Evolutionary conservation across 1,284 basidiomycete species (phyloP).

Genomic region (Phylloboletellus chloephorus): DNA sequence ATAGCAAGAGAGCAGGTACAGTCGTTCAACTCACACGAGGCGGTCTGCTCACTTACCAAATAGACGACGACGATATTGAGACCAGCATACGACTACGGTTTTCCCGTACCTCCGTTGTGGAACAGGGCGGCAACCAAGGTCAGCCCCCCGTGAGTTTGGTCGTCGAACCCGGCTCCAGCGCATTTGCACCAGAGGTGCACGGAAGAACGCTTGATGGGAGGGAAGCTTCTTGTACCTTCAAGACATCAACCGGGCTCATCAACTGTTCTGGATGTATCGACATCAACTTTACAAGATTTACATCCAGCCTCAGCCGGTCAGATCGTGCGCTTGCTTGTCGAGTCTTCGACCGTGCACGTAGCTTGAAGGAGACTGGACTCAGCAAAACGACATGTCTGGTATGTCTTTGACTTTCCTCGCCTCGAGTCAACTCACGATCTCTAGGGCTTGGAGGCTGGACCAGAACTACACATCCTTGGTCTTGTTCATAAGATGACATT

Average conservation of each 20-base stretch:
- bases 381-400: slow-evolving; percentile 45
- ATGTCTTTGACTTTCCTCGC: slow-evolving; percentile 22
- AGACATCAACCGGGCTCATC: slow-evolving; percentile 40
- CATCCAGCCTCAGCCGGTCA: slow-evolving; percentile 32
- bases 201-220: slow-evolving; percentile 41
- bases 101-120: slow-evolving; percentile 16
- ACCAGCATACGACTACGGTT: slow-evolving; percentile 52
- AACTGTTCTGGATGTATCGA: slow-evolving; percentile 58
- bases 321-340: slow-evolving; percentile 35
- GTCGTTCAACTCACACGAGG: slow-evolving; percentile 9
- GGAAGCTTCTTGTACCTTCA: slow-evolving; percentile 47
- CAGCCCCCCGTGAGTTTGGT: slow-evolving; percentile 15
- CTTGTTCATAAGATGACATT: slow-evolving; percentile 43
- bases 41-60: slow-evolving; percentile 3
- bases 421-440: slow-evolving; percentile 9
- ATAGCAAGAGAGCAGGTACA: slow-evolving; percentile 79
- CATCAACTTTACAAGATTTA: slow-evolving; percentile 36
- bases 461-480: slow-evolving; percentile 21
- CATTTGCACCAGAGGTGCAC: slow-evolving; percentile 33
- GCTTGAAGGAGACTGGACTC: slow-evolving; percentile 44
- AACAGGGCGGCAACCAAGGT: slow-evolving; percentile 13
- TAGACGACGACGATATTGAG: slow-evolving; percentile 79
- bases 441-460: slow-evolving; percentile 15
- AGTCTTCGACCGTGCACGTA: slow-evolving; percentile 40
- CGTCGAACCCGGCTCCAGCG: slow-evolving; percentile 11